Conservation (phyloP, 139 green algal genomes). For the Coelastrella sp. region DNA sequence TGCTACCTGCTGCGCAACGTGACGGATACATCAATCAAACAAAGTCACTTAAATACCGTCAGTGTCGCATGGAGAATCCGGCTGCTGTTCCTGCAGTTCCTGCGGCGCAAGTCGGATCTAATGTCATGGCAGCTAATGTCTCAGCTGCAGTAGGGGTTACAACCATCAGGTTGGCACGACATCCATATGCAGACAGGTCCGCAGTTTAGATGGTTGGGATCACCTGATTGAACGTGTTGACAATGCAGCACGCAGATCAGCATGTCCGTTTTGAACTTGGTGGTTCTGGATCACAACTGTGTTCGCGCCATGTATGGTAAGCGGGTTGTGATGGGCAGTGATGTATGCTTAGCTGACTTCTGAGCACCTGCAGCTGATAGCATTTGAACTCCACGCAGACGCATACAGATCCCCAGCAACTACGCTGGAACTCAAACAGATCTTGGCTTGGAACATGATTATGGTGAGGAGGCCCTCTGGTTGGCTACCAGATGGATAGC, state of each 20-base stretch:
- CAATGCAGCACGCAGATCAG: constrained; percentile 21
- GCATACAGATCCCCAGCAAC: constrained; percentile 26
- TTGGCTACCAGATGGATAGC: not conserved
- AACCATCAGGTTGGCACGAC: not conserved
- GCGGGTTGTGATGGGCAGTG: too few relatives aligned
- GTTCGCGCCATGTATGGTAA: constrained; percentile 25
- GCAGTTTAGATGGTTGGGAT: too few relatives aligned
- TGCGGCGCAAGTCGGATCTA: not conserved
- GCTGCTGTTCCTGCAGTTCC: not conserved
- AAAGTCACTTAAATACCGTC: too few relatives aligned
- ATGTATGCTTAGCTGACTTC: not conserved
- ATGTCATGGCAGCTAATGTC: not conserved
- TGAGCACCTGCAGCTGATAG: not conserved
- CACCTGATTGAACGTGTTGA: too few relatives aligned
- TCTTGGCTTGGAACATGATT: constrained; percentile 50
- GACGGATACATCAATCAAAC: too few relatives aligned
- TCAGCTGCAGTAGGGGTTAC: not conserved
- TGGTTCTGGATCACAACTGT: constrained; percentile 50
- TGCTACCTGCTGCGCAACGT: not conserved
- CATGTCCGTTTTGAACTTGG: constrained; percentile 38
- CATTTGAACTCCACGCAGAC: not conserved
- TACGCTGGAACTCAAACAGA: constrained; percentile 24
- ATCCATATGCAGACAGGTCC: too few relatives aligned
- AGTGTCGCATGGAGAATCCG: too few relatives aligned
- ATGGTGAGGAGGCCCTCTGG: constrained; percentile 15